Base-by-base conservation (phyloP, 2,329 filamentous ascomycete species). In the Fusarium veterinarium region DNA sequence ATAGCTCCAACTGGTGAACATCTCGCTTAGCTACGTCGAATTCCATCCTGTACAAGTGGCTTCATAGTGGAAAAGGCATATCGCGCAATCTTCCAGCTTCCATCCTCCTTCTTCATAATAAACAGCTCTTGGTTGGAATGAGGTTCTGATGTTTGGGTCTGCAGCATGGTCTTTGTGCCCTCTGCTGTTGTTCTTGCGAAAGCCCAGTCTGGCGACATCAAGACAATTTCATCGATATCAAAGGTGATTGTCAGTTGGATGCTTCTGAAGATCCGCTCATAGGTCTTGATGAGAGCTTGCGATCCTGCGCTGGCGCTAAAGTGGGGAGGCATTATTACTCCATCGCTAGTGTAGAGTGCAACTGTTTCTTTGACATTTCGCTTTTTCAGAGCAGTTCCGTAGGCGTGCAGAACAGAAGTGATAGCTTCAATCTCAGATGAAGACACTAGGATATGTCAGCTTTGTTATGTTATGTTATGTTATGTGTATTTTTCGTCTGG, bases 271-370 rank as follows among this genome's bases (percentile, higher is more conserved):
- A 60, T 60, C 1, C 35, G 56, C 5, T 16, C 31, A 0, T 53
- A 60, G 0, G 56, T 20, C 0, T 33, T 13, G 0, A 7, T 25
- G 1, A 60, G 35, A 33, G 28, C 45, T 3, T 17, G 17, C 0
- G 35, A 33, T 11, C 45, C 56, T 13, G 35, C 35, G n/a, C 56
- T 60, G 10, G 56, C 44, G 28, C 25, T 40, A 0, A 60, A 60
- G 35, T 60, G 56, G 35, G 56, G 56, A 19, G 56, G 56, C 45
- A 60, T 40, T 38, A 60, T 60, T 0, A 53, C 56, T 3, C 45
- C 56, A 28, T 53, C 35, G 3, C 7, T 20, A 1, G 57, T 53
- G 0, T 60, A 60, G 45, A 60, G 45, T 11, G 10, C 35, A 0
- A 60, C 45, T 17, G 45, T 60, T 6, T 53, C n/a, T 8, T 41